Conservation (phyloP, 345 rosid species). For the Linum trigynum region DNA sequence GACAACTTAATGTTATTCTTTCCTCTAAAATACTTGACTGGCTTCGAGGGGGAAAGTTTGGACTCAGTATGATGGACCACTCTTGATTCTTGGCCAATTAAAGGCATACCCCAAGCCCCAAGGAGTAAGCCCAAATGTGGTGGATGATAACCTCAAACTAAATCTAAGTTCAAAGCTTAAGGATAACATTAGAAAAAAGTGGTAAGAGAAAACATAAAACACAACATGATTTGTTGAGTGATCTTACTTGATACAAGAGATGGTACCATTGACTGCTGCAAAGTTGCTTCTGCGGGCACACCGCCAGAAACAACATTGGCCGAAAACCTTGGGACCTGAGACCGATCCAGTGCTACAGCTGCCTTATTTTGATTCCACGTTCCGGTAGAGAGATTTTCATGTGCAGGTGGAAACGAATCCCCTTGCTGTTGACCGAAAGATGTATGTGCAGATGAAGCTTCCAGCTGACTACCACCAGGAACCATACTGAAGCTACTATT, state of each 20-base stretch:
- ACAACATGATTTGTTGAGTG: background rate
- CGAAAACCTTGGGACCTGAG: conserved; percentile 44
- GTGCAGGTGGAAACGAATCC: conserved; percentile 21
- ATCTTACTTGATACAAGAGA: conserved; percentile 34
- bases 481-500: conserved; percentile 23
- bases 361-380: conserved; percentile 38
- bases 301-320: conserved; percentile 29
- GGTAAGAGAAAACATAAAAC: background rate
- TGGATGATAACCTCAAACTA: background rate
- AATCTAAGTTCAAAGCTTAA: background rate
- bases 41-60: background rate
- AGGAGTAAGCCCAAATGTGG: background rate
- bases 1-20: too few relatives aligned
- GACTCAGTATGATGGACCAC: background rate
- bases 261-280: conserved; percentile 30
- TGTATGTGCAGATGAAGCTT: conserved; percentile 31
- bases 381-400: conserved; percentile 34
- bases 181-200: background rate
- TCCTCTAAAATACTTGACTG: background rate
- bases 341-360: conserved; percentile 36
- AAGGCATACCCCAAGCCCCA: background rate
- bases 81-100: background rate
- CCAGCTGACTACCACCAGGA: conserved; percentile 33
- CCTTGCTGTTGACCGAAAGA: conserved; percentile 35
- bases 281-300: conserved; percentile 24